Evolutionary conservation across 495 filamentous ascomycete genomes (phyloP), one percentile per base, ranked within the genome.

Genomic region (Chaetomidium leptoderma): DNA sequence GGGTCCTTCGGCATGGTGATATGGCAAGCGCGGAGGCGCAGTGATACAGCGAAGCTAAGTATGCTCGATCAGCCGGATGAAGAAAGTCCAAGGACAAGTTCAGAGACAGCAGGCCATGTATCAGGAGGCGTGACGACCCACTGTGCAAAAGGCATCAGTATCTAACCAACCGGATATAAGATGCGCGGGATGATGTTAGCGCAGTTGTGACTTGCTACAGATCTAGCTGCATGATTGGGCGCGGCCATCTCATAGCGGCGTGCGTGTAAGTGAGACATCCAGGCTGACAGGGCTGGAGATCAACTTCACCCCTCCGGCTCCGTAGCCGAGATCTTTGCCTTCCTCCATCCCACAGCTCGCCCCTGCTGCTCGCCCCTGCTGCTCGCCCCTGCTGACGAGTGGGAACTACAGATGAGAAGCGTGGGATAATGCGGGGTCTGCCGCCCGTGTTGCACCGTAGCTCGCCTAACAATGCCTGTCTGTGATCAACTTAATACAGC

Each of bases 141-240:
- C 48, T 52, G 49, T 52, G 49, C 49, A 19, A 3, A 23, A n/a
- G 35, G 32, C 17, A 8, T 23, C 11, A 11, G 23, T 21, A 23
- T 23, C n/a, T 40, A 16, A 33, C 49, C 49, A 37, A 52, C 33
- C 49, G 40, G 40, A 44, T 21, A 44, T 24, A 13, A 44, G 21
- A 24, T 23, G 17, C 4, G 16, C 17, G 17, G 30, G 3, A 0
- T 23, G 6, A 6, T 23, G n/a, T 10, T 26, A n/a, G 43, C 26
- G 17, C 11, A 19, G 6, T 13, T 10, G 6, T 30, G 46, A 33
- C 14, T 5, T 21, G 10, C 11, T 35, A 6, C 4, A 42, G n/a
- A 42, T 19, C n/a, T 4, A 21, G 6, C 9, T 24, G 3, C 39
- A 3, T 37, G 30, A 50, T 35, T 50, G 47, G 47, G 26, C 17